These are phyloP conservation scores for Eustoma russellianum DNA, from an alignment of 257 asterid genomes.

Conservation along the genomic window DNA sequence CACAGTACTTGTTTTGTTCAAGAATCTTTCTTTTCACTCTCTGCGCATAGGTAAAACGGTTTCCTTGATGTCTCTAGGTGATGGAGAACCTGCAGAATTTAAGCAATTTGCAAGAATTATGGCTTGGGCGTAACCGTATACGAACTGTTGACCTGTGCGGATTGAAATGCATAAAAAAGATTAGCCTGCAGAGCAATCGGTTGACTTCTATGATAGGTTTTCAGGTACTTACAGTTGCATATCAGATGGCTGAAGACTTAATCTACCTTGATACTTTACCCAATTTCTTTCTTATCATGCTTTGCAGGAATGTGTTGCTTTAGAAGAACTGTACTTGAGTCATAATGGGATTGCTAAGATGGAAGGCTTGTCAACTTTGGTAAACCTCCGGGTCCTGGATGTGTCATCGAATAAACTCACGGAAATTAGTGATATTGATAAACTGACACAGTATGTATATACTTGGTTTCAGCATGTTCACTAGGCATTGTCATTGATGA, in stretches of 20 bases:
- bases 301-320: constrained; percentile 71
- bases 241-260: neutral
- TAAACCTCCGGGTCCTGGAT: constrained; percentile 83
- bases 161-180: constrained; percentile 79
- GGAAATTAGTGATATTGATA: constrained; percentile 51
- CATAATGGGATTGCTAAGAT: constrained; percentile 85
- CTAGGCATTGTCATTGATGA: neutral
- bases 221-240: constrained; percentile 41
- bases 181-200: constrained; percentile 97
- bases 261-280: neutral
- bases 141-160: constrained; percentile 76
- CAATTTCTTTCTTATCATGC: constrained; percentile 6
- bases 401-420: constrained; percentile 85
- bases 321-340: constrained; percentile 94
- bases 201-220: constrained; percentile 71
- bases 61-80: constrained; percentile 33
- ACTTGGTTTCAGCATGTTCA: neutral
- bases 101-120: constrained; percentile 70
- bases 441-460: constrained; percentile 46
- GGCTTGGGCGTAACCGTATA: constrained; percentile 98
- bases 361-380: constrained; percentile 83
- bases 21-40: neutral
- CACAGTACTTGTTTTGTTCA: neutral
- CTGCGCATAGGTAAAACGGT: constrained; percentile 6
- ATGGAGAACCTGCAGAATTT: constrained; percentile 73